Percentiles rank a stretch among this genome's conserved stretches.
phyloP scores from a whole-genome alignment of 1,139 yeast species.

The Yamadazyma dendronema region DNA sequence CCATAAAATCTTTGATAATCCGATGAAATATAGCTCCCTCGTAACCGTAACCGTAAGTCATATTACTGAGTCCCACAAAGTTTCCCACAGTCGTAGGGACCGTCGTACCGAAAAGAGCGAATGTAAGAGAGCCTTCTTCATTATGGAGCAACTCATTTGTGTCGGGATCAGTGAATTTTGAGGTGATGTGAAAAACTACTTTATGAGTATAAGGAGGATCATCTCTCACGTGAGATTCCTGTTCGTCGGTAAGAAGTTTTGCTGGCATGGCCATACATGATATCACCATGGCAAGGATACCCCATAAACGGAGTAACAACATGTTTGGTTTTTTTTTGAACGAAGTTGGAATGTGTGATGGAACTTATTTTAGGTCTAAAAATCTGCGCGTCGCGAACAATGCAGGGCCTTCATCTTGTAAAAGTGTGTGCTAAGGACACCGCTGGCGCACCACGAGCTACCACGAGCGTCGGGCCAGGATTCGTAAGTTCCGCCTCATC shows the following conservation, averaged over 20 bases:
- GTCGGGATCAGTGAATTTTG: constrained; percentile 10
- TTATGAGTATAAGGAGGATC: constrained; percentile 32
- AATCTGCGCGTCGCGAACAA: too few relatives aligned
- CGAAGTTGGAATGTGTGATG: too few relatives aligned
- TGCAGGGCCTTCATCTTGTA: too few relatives aligned
- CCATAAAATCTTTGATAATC: constrained; percentile 36
- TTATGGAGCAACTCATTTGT: constrained; percentile 10
- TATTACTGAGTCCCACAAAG: constrained; percentile 32
- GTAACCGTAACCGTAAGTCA: constrained; percentile 38
- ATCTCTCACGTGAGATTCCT: constrained; percentile 14
- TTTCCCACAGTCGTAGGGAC: constrained; percentile 41
- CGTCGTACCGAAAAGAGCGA: constrained; percentile 28
- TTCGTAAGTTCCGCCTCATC: too few relatives aligned
- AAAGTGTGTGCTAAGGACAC: too few relatives aligned
- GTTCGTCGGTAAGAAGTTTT: constrained; percentile 10
- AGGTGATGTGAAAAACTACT: constrained; percentile 22
- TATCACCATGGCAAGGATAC: too few relatives aligned
- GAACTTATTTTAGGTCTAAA: too few relatives aligned
- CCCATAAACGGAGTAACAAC: too few relatives aligned
- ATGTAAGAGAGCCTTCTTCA: constrained; percentile 19
- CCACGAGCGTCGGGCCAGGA: too few relatives aligned
- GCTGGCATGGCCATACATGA: constrained; percentile 4
- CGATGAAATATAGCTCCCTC: constrained; percentile 32
- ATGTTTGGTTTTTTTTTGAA: too few relatives aligned
- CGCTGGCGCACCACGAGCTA: too few relatives aligned